Base-by-base conservation (phyloP, 202 grass and related monocot genomes). In the Bolboschoenoplectus hybrid region DNA sequence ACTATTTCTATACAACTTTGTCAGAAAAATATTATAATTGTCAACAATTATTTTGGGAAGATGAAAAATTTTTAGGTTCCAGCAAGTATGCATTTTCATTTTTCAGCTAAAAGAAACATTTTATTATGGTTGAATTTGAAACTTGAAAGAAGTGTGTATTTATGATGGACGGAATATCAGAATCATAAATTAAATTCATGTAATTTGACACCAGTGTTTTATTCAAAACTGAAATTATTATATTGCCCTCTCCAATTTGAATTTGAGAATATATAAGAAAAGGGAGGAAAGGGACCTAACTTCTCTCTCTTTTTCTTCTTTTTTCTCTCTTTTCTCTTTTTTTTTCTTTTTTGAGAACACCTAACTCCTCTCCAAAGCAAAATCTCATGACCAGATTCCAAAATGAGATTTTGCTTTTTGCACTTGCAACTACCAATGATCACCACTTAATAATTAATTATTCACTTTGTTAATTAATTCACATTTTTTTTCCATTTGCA, bases 331-430 rank as follows among this genome's bases (percentile, higher is more conserved):
- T 26, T 26, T 26, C 26, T 26, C 26, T 26, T 26, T 26, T 26
- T 26, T 26, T 26, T 26, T 26, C 26, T 26, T 26, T 26, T 26
- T 26, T 26, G 26, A 26, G 26, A 26, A 26, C 26, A 26, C 26
- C 26, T 26, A 26, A 26, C 26, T 26, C 26, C 17, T 17, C 55
- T 58, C 55, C 11, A 58, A 14, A 58, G 13, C 45, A 51, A 16
- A 32, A 76, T 20, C 47, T 20, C 50, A 39, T 26, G 34, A 38
- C 34, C 49, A 53, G 11, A 52, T 10, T 77, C 67, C 49, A 56
- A 78, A 78, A 56, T 50, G 1, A 56, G 12, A 55, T 78, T 75
- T 75, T 78, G 74, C 51, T 39, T 78, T 78, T 57, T 16, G 74
- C 16, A 56, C 49, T 56, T 77, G 2, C 50, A 77, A 55, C 26